A percentile compares a stretch with the other conserved stretches of the same genome.
Conservation (phyloP, 2,329 filamentous ascomycete species). For the Arthrobotrys pseudoclavata region DNA sequence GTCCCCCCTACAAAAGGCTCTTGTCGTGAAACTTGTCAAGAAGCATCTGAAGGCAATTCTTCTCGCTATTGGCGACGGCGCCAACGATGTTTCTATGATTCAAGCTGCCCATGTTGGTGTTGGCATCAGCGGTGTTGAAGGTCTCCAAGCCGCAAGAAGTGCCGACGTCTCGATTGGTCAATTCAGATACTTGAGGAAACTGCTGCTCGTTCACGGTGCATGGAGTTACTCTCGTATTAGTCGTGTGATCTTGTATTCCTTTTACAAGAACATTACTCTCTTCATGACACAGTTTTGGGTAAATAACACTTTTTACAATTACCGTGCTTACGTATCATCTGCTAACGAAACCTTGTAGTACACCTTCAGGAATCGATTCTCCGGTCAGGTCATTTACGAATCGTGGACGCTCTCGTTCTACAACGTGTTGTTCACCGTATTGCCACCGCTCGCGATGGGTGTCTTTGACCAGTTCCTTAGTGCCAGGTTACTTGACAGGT, state of each 20-base stretch:
- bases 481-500: conserved; percentile 90
- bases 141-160: conserved; percentile 93
- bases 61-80: conserved; percentile 95
- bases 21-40: conserved; percentile 98
- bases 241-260: conserved; percentile 97
- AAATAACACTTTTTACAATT: conserved; percentile 66
- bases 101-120: conserved; percentile 98
- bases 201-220: conserved; percentile 92
- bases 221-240: conserved; percentile 98
- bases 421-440: conserved; percentile 96
- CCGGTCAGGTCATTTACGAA: conserved; percentile 97
- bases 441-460: conserved; percentile 92
- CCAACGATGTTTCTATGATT: conserved; percentile 99
- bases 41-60: conserved; percentile 91
- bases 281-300: conserved; percentile 99
- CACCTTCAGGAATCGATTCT: conserved; percentile 98
- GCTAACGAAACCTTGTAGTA: conserved; percentile 73
- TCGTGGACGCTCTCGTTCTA: conserved; percentile 99
- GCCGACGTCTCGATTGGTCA: conserved; percentile 96
- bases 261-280: conserved; percentile 98
- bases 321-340: background rate
- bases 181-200: conserved; percentile 93
- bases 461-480: conserved; percentile 99
- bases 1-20: conserved; percentile 93
- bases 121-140: conserved; percentile 96